Evolutionary conservation across 768 basidiomycete species (phyloP).

Genomic region (Albatrellus ellisii): DNA sequence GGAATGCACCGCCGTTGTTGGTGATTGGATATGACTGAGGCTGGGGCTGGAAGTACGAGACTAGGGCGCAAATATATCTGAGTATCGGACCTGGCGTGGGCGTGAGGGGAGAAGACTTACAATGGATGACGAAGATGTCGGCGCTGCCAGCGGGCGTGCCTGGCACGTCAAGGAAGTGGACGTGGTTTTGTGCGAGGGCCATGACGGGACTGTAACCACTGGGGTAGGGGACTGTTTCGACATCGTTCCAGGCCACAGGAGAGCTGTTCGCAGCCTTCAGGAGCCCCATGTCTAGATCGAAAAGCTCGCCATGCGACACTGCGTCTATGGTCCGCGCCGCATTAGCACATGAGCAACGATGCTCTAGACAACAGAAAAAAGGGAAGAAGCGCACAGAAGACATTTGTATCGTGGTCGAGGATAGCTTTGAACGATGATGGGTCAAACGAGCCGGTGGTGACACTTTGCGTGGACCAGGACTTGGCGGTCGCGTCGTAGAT

Average conservation of each 20-base stretch:
- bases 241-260: slow-evolving; percentile 51
- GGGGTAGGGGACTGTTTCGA: slow-evolving; percentile 40
- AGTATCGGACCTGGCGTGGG: not conserved
- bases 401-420: slow-evolving; percentile 91
- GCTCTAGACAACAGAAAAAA: not conserved
- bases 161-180: slow-evolving; percentile 71
- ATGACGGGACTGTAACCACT: slow-evolving; percentile 54
- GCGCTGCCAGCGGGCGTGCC: slow-evolving; percentile 52
- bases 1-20: slow-evolving; percentile 36
- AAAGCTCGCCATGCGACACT: slow-evolving; percentile 51
- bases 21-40: slow-evolving; percentile 40
- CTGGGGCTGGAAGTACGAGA: slow-evolving; percentile 66
- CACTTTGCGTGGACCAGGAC: slow-evolving; percentile 69
- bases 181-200: slow-evolving; percentile 78
- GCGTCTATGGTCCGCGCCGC: slow-evolving; percentile 36
- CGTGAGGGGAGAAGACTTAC: slow-evolving; percentile 27
- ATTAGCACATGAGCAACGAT: not conserved
- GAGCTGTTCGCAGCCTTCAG: slow-evolving; percentile 47
- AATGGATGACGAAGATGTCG: slow-evolving; percentile 81
- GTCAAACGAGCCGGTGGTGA: slow-evolving; percentile 42
- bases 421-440: slow-evolving; percentile 53
- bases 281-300: slow-evolving; percentile 53
- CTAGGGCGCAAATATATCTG: slow-evolving; percentile 23
- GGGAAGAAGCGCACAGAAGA: slow-evolving; percentile 47
- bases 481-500: slow-evolving; percentile 66